Evolutionary conservation across 495 filamentous ascomycete genomes (phyloP).

Genomic region (Aspergillus indologenus): DNA sequence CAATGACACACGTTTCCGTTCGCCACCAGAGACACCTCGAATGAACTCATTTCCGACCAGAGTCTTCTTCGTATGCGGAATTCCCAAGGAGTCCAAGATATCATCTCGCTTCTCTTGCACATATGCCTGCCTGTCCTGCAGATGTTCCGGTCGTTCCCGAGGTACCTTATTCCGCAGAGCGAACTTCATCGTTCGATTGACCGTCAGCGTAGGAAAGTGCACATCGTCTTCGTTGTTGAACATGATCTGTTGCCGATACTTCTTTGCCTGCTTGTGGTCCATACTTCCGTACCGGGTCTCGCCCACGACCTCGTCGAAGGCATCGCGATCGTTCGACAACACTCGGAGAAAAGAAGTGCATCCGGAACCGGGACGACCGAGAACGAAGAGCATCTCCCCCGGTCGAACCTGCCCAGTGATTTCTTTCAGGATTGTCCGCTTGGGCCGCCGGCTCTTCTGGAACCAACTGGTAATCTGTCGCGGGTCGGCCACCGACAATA

Average conservation of each 20-base stretch:
- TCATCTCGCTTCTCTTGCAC: slow-evolving; percentile 66
- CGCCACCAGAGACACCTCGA: slow-evolving; percentile 78
- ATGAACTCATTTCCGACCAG: slow-evolving; percentile 80
- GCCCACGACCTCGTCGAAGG: slow-evolving; percentile 36
- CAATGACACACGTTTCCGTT: slow-evolving; percentile 80
- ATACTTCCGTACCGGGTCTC: slow-evolving; percentile 35
- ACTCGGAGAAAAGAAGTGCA: slow-evolving; percentile 43
- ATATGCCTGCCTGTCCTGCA: slow-evolving; percentile 49
- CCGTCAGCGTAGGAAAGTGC: slow-evolving; percentile 76
- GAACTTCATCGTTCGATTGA: slow-evolving; percentile 80
- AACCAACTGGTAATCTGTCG: slow-evolving; percentile 27
- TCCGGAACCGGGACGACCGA: slow-evolving; percentile 44
- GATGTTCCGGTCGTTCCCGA: slow-evolving; percentile 56
- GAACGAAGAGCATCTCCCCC: slow-evolving; percentile 43
- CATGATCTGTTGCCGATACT: slow-evolving; percentile 42
- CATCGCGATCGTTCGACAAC: slow-evolving; percentile 36
- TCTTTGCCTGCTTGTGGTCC: slow-evolving; percentile 31
- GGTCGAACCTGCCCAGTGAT: slow-evolving; percentile 37
- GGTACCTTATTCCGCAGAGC: slow-evolving; percentile 68
- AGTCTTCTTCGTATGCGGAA: slow-evolving; percentile 74
- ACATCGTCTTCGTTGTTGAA: slow-evolving; percentile 60
- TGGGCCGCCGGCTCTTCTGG: slow-evolving; percentile 17
- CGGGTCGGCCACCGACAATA: slow-evolving; percentile 36
- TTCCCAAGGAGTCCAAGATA: slow-evolving; percentile 73
- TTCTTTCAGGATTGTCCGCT: slow-evolving; percentile 40